Base-by-base conservation (phyloP, 345 rosid genomes). In the Geranium rotundifolium region DNA sequence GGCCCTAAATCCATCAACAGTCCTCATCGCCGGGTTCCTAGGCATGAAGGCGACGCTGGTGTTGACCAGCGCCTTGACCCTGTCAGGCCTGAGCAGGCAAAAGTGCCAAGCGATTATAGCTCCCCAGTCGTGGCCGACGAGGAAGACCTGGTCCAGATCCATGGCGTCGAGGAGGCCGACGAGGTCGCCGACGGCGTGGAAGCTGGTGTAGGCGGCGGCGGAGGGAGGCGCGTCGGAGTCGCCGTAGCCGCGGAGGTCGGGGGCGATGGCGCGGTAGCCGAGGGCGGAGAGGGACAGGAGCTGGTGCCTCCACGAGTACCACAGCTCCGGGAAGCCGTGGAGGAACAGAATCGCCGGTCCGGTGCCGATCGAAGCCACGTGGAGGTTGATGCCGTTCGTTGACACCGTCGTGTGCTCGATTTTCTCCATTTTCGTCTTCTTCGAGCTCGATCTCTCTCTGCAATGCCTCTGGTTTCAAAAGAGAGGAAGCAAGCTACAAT, bases 21-120 rank as follows among this genome's bases (percentile, higher is more conserved):
- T 92, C 70, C 76, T 85, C 27, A 74, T 59, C 17, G 67, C 61
- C 0, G 85, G 89, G 67, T 80, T 81, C 66, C 95, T 76, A 0
- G 95, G 81, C 41, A 59, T 54, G 61, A 72, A 77, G n/a, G 77
- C 73, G 50, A 75, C 75, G 62, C 79, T 72, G 17, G 72, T 62
- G 46, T 75, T 77, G 23, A 74, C 63, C 59, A 69, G 73, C 1
- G 79, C 81, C 73, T 63, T 74, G 29, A 80, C 77, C 52, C 68
- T 66, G 63, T 80, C 84, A 4, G 81, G 79, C 27, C 27, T 23
- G 27, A 23, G 27, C 27, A 23, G 27, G 27, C 27, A 23, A 23
- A 23, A 23, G 27, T 23, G 27, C 27, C 27, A 23, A 2, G 27
- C 27, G 27, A 23, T 23, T 23, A 23, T 23, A 2, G 27, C 27